phyloP scores from a whole-genome alignment of 306 rosid genomes.

The Vigna trinervia region DNA sequence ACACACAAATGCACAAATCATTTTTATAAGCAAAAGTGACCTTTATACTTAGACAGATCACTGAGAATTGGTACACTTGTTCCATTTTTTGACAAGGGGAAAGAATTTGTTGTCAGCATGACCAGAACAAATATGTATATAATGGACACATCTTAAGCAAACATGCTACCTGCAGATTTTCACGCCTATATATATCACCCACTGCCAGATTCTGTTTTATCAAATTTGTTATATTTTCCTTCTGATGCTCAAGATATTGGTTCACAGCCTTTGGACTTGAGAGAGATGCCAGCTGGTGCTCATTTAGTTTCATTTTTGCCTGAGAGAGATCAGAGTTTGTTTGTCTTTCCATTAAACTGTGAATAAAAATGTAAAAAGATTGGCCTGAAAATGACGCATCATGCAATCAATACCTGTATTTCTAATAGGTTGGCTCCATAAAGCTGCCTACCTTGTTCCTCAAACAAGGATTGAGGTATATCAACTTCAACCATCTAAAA shows the following conservation, averaged over 20 bases:
- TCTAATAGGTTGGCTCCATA: slow-evolving; percentile 88
- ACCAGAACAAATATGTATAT: slow-evolving; percentile 2
- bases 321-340: slow-evolving; percentile 17
- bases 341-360: background rate
- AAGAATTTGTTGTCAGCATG: slow-evolving; percentile 16
- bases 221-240: slow-evolving; percentile 71
- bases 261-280: slow-evolving; percentile 89
- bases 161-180: slow-evolving; percentile 78
- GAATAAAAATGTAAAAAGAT: slow-evolving; percentile 6
- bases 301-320: slow-evolving; percentile 74
- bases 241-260: slow-evolving; percentile 83
- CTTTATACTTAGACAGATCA: background rate
- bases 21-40: slow-evolving; percentile 22
- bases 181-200: slow-evolving; percentile 91
- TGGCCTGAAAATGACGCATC: slow-evolving; percentile 14
- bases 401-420: slow-evolving; percentile 70
- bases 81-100: slow-evolving; percentile 16
- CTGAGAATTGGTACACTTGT: slow-evolving; percentile 21
- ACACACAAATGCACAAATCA: slow-evolving; percentile 12
- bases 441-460: slow-evolving; percentile 96
- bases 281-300: slow-evolving; percentile 81
- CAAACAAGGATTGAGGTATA: slow-evolving; percentile 86
- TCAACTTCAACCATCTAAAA: slow-evolving; percentile 88
- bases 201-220: slow-evolving; percentile 96
- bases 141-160: slow-evolving; percentile 21